These are phyloP conservation scores for Geotrichum candidum DNA, from an alignment of 1,139 yeast species.

Conservation along the genomic window DNA sequence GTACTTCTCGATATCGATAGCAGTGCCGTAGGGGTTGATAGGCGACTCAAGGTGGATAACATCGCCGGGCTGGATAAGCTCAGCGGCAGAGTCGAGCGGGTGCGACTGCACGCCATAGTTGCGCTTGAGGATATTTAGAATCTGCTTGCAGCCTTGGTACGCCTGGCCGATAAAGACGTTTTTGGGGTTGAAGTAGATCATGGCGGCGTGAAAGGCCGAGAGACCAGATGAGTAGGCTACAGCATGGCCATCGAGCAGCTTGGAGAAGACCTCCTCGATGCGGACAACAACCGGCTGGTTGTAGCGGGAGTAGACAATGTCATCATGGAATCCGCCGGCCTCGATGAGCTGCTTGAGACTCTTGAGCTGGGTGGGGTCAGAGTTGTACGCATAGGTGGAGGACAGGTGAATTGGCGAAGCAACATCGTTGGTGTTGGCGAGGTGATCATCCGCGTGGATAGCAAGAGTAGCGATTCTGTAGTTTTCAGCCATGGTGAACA, in stretches of 20 bases:
- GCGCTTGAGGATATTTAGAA: conserved; percentile 56
- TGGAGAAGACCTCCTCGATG: conserved; percentile 60
- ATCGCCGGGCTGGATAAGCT: conserved; percentile 58
- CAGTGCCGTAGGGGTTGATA: conserved; percentile 74
- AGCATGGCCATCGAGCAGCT: conserved; percentile 48
- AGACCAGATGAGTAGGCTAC: conserved; percentile 74
- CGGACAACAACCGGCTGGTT: conserved; percentile 67
- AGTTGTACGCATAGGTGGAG: conserved; percentile 65
- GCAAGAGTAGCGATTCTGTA: conserved; percentile 19
- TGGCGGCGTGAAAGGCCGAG: conserved; percentile 71
- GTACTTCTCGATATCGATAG: conserved; percentile 55
- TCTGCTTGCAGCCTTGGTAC: conserved; percentile 78
- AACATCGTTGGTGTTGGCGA: conserved; percentile 43
- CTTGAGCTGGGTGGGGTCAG: conserved; percentile 49
- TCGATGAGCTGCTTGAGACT: conserved; percentile 39
- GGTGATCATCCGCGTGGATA: conserved; percentile 32
- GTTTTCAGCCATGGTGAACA: conserved; percentile 7
- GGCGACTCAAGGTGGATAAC: conserved; percentile 83
- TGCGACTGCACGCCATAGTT: conserved; percentile 53
- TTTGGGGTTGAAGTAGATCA: conserved; percentile 69
- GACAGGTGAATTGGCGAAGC: conserved; percentile 78
- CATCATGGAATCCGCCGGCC: conserved; percentile 32
- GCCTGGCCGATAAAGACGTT: conserved; percentile 69
- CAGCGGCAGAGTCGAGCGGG: conserved; percentile 47
- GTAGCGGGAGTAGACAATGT: conserved; percentile 55